Base-by-base conservation (phyloP, 352 stramenopile genomes). In the Peronospora farinosa region DNA sequence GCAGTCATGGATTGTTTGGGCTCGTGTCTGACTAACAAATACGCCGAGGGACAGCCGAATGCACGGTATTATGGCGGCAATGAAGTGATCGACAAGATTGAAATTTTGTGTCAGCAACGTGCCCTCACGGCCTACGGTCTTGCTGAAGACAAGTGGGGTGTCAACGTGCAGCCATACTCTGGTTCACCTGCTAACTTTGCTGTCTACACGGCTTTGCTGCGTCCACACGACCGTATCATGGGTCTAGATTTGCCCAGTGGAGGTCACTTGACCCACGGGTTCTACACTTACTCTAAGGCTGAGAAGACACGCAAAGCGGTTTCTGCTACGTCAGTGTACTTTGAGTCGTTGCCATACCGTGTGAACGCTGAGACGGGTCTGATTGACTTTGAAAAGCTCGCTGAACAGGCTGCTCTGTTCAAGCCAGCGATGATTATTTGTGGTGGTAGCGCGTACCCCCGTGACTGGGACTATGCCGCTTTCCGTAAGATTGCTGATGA, bases 251-350 rank as follows among this genome's bases (percentile, higher is more conserved):
- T 99, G 63, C 97, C 97, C 33, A 97, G 82, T 60, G 97, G 97
- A 63, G 97, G 97, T 33, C 97, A 99, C 76, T 76, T 99, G 46
- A 99, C 97, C 17, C 97, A 99, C 73, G 97, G 97, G 41, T 98
- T 97, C 69, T 98, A 98, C 86, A 98, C 95, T 46, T 94, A 95
- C 75, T 94, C 84, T 27, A 98, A 98, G 82, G 96, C 96, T 40
- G 93, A 98, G 63, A 96, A 95, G 50, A 96, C 85, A 31, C 77
- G 92, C 40, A 99, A 99, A 83, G 94, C 93, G 46, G 95, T 99
- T 55, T 98, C 92, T 4, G 97, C 96, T n/a, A 99, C 97, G 8
- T 98, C 91, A n/a, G 95, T 99, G 6, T 99, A 98, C 84, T 99
- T 99, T 64, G 96, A 99, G 77, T 97, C 81, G 38, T 80, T 99